Percentiles rank a stretch among this genome's conserved stretches.
Conservation (phyloP, 2,329 filamentous ascomycete genomes). For the Geosmithia flava region DNA sequence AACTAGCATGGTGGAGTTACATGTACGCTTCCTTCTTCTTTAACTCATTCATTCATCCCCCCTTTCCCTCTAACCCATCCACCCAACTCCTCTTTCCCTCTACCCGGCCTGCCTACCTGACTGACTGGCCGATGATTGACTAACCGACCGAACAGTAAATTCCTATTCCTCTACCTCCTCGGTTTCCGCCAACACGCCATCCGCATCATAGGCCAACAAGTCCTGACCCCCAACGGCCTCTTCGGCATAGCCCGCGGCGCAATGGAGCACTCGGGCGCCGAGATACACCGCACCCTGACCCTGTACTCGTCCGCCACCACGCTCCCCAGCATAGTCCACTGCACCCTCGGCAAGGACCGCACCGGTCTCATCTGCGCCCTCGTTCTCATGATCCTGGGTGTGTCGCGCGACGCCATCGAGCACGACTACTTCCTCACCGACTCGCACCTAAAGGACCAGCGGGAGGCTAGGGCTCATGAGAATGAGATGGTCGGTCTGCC, state of each 20-base stretch:
- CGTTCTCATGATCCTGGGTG: conserved; percentile 48
- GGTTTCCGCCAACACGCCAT: conserved; percentile 61
- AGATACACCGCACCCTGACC: conserved; percentile 34
- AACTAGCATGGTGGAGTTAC: conserved; percentile 55
- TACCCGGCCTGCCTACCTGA: no score
- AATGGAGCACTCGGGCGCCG: conserved; percentile 51
- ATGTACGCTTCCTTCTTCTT: no score
- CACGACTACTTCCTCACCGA: conserved; percentile 61
- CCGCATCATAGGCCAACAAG: conserved; percentile 52
- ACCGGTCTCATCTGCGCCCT: conserved; percentile 58
- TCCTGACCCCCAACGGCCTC: conserved; percentile 62
- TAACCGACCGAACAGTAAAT: conserved; percentile 16
- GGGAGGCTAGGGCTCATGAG: conserved; percentile 52
- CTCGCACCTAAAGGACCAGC: conserved; percentile 36
- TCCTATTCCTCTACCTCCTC: conserved; percentile 49
- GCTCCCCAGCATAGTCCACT: conserved; percentile 64
- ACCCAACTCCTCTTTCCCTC: no score
- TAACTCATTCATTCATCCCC: no score
- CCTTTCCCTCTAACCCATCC: background rate
- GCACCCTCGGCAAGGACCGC: conserved; percentile 82
- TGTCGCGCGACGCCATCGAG: conserved; percentile 47
- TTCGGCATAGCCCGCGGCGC: conserved; percentile 58
- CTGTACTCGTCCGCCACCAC: conserved; percentile 18
- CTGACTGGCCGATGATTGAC: no score
- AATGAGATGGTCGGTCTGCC: conserved; percentile 59